phyloP scores from a whole-genome alignment of 1,284 basidiomycete species.

The Sporisorium exsertum region DNA sequence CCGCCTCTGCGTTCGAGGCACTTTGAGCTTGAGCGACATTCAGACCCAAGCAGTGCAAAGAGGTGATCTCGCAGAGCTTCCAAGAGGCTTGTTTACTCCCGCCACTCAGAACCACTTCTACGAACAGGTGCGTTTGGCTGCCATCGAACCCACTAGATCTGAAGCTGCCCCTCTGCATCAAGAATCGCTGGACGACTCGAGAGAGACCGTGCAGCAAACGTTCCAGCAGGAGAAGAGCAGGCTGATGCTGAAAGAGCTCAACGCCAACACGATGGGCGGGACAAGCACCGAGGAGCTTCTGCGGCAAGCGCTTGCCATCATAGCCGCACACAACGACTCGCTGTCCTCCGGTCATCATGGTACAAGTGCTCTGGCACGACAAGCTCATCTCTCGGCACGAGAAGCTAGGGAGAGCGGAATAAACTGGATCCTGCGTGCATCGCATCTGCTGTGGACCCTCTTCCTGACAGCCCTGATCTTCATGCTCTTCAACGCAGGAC shows the following conservation, averaged over 20 bases:
- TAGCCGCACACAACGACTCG: conserved; percentile 29
- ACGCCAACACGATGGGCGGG: not conserved
- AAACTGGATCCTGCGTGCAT: conserved; percentile 13
- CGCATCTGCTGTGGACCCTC: conserved; percentile 40
- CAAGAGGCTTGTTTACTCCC: conserved; percentile 14
- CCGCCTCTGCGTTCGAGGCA: conserved; percentile 13
- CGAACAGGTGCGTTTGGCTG: not conserved
- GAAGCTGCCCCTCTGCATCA: no score
- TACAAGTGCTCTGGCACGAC: not conserved
- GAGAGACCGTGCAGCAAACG: conserved; percentile 20
- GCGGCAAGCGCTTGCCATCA: conserved; percentile 33
- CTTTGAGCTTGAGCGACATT: not conserved
- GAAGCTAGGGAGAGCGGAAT: not conserved
- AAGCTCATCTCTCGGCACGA: not conserved
- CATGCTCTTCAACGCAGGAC: conserved; percentile 38
- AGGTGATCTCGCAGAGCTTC: conserved; percentile 1
- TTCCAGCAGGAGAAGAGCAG: not conserved
- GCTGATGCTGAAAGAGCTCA: not conserved
- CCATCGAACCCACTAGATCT: not conserved
- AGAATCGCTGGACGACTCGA: conserved; percentile 34
- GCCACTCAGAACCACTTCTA: conserved; percentile 9
- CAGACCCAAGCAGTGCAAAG: not conserved
- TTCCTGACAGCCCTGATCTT: conserved; percentile 28
- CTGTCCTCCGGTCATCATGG: not conserved
- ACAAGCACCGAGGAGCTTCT: conserved; percentile 18